phyloP scores from a whole-genome alignment of 345 rosid species.

The Brassica cretica region DNA sequence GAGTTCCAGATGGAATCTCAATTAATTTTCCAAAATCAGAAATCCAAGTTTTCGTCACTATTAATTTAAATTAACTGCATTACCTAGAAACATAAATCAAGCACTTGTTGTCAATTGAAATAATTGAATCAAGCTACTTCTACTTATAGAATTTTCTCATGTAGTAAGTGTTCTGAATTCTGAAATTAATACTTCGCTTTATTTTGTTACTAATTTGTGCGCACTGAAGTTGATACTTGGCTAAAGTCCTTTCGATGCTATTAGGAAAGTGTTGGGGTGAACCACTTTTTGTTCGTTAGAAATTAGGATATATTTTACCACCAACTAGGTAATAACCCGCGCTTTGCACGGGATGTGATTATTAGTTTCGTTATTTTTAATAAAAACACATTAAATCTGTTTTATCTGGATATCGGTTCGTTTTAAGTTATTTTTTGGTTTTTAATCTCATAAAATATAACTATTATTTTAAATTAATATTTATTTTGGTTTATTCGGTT shows the following conservation, averaged over 20 bases:
- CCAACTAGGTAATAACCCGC: too few species aligned
- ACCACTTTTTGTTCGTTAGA: too few species aligned
- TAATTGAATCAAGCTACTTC: not conserved
- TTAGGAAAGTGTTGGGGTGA: not conserved
- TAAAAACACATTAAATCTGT: too few species aligned
- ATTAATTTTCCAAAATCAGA: not conserved
- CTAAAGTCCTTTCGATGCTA: not conserved
- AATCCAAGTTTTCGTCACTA: not conserved
- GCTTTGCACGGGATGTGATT: too few species aligned
- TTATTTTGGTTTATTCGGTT: too few species aligned
- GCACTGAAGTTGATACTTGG: not conserved
- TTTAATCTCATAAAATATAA: too few species aligned
- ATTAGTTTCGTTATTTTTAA: too few species aligned
- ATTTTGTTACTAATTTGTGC: not conserved
- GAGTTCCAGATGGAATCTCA: not conserved
- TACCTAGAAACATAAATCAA: not conserved
- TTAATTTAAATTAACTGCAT: not conserved
- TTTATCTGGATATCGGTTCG: too few species aligned
- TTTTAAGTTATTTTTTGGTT: too few species aligned
- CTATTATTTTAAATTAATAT: too few species aligned
- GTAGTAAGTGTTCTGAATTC: not conserved
- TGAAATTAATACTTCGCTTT: not conserved
- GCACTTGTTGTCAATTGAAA: not conserved
- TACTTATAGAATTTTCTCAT: not conserved
- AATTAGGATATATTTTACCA: too few species aligned